phyloP scores from a whole-genome alignment of 1,284 basidiomycete genomes.

The Austroboletus niveus region DNA sequence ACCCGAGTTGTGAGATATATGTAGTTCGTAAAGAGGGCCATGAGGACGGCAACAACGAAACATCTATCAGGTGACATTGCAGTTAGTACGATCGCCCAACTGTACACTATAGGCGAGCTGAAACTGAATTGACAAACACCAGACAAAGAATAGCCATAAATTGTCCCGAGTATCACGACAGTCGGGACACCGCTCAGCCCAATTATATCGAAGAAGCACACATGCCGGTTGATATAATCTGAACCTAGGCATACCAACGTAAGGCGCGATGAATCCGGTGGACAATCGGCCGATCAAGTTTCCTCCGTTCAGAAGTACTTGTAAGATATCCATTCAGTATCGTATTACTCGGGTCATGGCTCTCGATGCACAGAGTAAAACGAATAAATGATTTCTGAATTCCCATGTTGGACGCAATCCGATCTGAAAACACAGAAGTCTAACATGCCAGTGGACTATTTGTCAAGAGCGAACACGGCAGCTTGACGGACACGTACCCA shows the following conservation, averaged over 20 bases:
- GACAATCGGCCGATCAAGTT: constrained; percentile 26
- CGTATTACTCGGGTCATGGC: too few relatives aligned
- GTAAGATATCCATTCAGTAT: too few relatives aligned
- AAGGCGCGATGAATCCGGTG: constrained; percentile 22
- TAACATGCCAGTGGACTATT: not conserved
- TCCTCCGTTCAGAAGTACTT: constrained; percentile 22
- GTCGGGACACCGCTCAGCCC: constrained; percentile 16
- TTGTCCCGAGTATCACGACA: constrained; percentile 19
- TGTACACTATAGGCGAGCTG: too few relatives aligned
- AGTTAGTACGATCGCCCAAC: too few relatives aligned
- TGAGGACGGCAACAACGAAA: constrained; percentile 34
- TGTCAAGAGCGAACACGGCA: not conserved
- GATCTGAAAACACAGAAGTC: constrained; percentile 15
- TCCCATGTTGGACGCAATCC: constrained; percentile 6
- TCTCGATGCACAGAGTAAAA: too few relatives aligned
- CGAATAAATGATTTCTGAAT: too few relatives aligned
- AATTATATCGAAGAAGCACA: constrained; percentile 32
- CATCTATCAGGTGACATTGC: constrained; percentile 19
- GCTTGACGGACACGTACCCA: constrained; percentile 19
- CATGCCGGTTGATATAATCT: constrained; percentile 20
- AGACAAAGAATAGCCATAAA: constrained; percentile 38
- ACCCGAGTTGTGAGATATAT: constrained; percentile 34
- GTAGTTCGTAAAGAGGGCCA: constrained; percentile 32
- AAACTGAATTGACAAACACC: constrained; percentile 37
- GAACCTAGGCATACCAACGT: constrained; percentile 18